Base-by-base conservation (phyloP, 106 monocot genomes). In the Dioscorea zingiberensis region DNA sequence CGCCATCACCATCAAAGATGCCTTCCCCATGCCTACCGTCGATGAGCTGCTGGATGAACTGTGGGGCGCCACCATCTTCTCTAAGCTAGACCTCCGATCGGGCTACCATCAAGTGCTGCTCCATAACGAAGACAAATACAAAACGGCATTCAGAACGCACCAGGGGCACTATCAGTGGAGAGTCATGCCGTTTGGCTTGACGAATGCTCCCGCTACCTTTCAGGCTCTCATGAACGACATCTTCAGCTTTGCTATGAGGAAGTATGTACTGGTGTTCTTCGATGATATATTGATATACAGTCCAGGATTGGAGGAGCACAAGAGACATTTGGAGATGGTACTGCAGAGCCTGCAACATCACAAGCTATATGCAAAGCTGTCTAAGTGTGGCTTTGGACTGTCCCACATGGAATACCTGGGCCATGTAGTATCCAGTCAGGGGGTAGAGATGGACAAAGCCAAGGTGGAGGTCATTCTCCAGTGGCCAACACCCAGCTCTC, bases 21-120 rank as follows among this genome's bases (percentile, higher is more conserved):
- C 18, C 7, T 30, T 3, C 7, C 30, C 30, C 7, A 30, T 30
- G 2, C 30, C 7, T 3, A 7, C 30, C 7, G 30, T 30, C 2
- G 30, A 30, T 30, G 30, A 30, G 7, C 30, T 30, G 2, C 30
- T 30, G 2, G 30, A 30, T 30, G 30, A 65, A 18, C 22, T 65
- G 7, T 48, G 48, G 14, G 63, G 63, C 0, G 45, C 63, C 3
- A 18, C 7, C 11, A 1, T 45, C 17, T 48, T 66, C 18, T 66
- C 54, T 13, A 66, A 66, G 27, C n/a, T 66, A 17, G 66, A 66
- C 25, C 51, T 66, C 9, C 21, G 49, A 66, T 66, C 27, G 3
- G 66, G 66, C 14, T 66, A 66, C 12, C 66, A 66, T 54, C 66
- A 66, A 21, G 46, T 64, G n/a, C 9, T 44, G 46, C 25, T 66